These are phyloP conservation scores for Psilocybe cyanescens DNA, from an alignment of 768 basidiomycete species.

Conservation along the genomic window DNA sequence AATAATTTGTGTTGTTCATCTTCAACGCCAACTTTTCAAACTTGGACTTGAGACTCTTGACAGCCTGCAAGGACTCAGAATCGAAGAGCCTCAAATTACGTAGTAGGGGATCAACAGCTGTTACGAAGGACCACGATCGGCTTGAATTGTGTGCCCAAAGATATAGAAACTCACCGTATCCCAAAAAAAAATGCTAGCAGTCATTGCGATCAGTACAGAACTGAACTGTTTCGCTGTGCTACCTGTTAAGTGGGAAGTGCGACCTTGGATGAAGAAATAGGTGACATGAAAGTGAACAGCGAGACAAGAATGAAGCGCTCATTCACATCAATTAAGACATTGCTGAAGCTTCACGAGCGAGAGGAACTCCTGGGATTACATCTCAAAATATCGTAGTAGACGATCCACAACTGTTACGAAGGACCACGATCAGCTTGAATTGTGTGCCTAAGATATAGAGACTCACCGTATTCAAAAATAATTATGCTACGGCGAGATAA, in stretches of 20 bases:
- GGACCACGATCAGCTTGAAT: background rate
- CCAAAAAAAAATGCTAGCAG: slow-evolving; percentile 56
- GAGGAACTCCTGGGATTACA: too few relatives aligned
- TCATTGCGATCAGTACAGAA: slow-evolving; percentile 51
- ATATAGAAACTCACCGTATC: slow-evolving; percentile 49
- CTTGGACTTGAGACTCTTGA: too few relatives aligned
- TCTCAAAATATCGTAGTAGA: too few relatives aligned
- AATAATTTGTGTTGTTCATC: too few relatives aligned
- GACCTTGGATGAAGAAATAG: slow-evolving; percentile 75
- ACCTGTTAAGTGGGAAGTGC: slow-evolving; percentile 64
- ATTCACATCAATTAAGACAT: too few relatives aligned
- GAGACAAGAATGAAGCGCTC: slow-evolving; percentile 50
- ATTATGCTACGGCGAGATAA: slow-evolving; percentile 66
- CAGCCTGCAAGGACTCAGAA: too few relatives aligned
- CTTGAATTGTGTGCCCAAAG: too few relatives aligned
- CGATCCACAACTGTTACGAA: slow-evolving; percentile 44
- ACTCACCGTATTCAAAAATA: slow-evolving; percentile 57
- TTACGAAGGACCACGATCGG: background rate
- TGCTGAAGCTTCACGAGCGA: too few relatives aligned
- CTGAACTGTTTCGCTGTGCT: slow-evolving; percentile 43
- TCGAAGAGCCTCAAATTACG: slow-evolving; percentile 28
- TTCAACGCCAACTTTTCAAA: too few relatives aligned
- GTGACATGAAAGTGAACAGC: slow-evolving; percentile 68
- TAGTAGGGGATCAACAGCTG: slow-evolving; percentile 58
- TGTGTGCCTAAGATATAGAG: background rate